Percentiles rank a stretch among this genome's conserved stretches.
Conservation (phyloP, 225 moss, liverwort and hornwort species). For the Physcomitrium patens region DNA sequence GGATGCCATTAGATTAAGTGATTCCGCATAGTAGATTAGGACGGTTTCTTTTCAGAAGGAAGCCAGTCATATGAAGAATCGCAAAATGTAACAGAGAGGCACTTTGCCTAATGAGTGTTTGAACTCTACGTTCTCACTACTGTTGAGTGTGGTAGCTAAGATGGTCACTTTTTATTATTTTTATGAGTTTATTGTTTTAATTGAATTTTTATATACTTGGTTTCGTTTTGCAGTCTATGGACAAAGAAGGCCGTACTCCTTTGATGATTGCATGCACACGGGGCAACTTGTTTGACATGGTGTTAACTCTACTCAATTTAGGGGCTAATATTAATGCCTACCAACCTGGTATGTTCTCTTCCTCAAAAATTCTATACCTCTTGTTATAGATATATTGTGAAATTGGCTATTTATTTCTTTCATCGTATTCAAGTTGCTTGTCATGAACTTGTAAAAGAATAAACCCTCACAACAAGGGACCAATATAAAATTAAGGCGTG, state of each 20-base stretch:
- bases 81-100: conserved; percentile 13
- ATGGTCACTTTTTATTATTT: not conserved
- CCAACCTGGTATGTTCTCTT: conserved; percentile 50
- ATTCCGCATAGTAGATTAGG: too few relatives aligned
- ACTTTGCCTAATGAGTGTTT: not conserved
- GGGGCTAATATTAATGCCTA: conserved; percentile 81
- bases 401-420: too few relatives aligned
- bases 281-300: conserved; percentile 85
- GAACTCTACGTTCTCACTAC: conserved; percentile 7
- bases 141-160: not conserved
- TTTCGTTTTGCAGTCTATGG: conserved; percentile 65
- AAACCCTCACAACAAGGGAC: too few relatives aligned
- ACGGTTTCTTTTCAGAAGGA: not conserved
- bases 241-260: conserved; percentile 91
- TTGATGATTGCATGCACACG: conserved; percentile 85
- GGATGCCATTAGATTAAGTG: too few relatives aligned
- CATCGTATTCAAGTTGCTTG: too few relatives aligned
- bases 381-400: not conserved
- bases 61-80: conserved; percentile 1
- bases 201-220: not conserved
- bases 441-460: too few relatives aligned
- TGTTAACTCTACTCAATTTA: conserved; percentile 79
- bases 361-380: not conserved
- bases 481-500: too few relatives aligned
- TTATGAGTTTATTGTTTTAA: conserved; percentile 1